Base-by-base conservation (phyloP, 2,329 filamentous ascomycete species). In the Microsporum ferrugineum region DNA sequence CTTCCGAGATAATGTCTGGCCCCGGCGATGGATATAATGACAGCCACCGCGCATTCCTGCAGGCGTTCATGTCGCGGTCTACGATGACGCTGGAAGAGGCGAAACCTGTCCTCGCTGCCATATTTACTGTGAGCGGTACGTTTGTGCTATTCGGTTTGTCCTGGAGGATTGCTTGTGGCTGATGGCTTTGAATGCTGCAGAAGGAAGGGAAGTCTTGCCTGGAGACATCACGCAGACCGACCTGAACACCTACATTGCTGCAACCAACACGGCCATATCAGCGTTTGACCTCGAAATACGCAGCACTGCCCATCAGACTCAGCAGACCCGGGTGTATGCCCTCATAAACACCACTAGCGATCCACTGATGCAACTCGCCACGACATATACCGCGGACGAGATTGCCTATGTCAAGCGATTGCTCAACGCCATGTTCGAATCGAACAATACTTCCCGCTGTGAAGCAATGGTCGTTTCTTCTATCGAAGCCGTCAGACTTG, bases 371-470 rank as follows among this genome's bases (percentile, higher is more conserved):
- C 92, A 96, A 69, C 81, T 96, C 43, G 90, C 91, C 1, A 97
- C 94, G 0, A 84, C 83, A 0, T 88, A 88, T 70, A 82, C 80
- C 5, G 78, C 89, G 0, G 91, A 96, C 66, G 91, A 97, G 76
- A 88, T 97, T 36, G 84, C 88, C 0, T 99, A 90, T 71, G 83
- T 97, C 60, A 94, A 95, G 74, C 82, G 94, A 6, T 73, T 96
- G 2, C 82, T 99, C 0, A 91, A 96, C 71, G 85, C 83, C 67
- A 95, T 99, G 83, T 99, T 97, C 71, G 89, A 95, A 65, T 87
- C 84, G 23, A 85, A 90, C 76, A 97, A 97, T 70, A 89, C 86
- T 0, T 80, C 79, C 6, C 80, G 84, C n/a, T 84, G 85, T 68
- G 92, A 99, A 74, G 82, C 90, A 31, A 86, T 96, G 82, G 91